These are phyloP conservation scores for Anisodus tanguticus DNA, from an alignment of 257 asterid genomes.

Conservation along the genomic window DNA sequence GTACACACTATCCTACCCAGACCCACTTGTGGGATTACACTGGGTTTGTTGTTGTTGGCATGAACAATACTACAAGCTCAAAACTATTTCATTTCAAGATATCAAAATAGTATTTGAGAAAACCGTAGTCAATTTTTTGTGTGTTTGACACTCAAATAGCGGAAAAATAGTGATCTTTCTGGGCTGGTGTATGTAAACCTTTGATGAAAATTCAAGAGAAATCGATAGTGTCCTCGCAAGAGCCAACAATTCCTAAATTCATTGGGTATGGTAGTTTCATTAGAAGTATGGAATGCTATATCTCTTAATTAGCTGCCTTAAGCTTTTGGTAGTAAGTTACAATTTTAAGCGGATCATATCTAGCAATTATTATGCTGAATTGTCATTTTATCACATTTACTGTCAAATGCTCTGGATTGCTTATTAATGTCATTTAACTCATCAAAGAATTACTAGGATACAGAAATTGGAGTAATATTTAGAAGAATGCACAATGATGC, in stretches of 20 bases:
- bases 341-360: neutral
- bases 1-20: no score
- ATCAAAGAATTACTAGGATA: neutral
- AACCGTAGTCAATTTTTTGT: neutral
- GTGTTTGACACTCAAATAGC: neutral
- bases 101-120: neutral
- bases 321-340: neutral
- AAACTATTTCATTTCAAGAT: no score
- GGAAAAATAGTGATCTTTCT: neutral
- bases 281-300: neutral
- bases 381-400: neutral
- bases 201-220: neutral
- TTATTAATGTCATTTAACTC: neutral
- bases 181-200: neutral
- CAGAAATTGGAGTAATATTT: no score
- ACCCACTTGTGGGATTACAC: no score
- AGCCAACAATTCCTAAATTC: neutral
- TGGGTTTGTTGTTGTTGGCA: no score
- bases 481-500: neutral
- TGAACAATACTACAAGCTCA: neutral
- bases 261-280: neutral
- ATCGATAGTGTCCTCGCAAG: neutral
- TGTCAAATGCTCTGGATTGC: no score
- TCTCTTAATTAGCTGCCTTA: neutral
- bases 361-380: neutral